These are phyloP conservation scores for Draba incana DNA, from an alignment of 345 rosid species.

Conservation along the genomic window DNA sequence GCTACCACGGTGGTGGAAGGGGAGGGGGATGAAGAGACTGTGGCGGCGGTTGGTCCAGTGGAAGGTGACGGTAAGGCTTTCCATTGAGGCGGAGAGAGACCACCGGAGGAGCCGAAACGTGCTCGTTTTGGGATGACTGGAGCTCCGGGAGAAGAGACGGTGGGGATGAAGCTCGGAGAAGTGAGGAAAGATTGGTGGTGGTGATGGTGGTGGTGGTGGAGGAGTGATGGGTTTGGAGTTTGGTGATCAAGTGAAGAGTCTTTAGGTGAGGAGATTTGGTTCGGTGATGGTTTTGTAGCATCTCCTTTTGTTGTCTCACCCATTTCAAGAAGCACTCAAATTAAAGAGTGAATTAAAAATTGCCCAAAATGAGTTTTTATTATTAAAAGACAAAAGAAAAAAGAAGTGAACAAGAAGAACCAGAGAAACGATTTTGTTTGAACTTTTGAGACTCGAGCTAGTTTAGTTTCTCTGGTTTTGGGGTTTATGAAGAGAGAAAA, in stretches of 20 bases:
- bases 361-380: conserved; percentile 33
- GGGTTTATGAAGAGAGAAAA: conserved; percentile 44
- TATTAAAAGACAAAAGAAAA: conserved; percentile 4
- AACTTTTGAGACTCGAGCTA: conserved; percentile 27
- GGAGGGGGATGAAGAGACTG: conserved; percentile 49
- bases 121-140: conserved; percentile 74
- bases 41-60: conserved; percentile 44
- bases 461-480: conserved; percentile 35
- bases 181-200: conserved; percentile 60
- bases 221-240: conserved; percentile 46
- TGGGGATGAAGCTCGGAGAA: conserved; percentile 59
- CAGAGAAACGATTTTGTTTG: conserved; percentile 21
- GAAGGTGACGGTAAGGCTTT: conserved; percentile 72
- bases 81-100: conserved; percentile 63
- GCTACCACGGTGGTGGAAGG: conserved; percentile 46
- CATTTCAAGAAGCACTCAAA: conserved; percentile 49
- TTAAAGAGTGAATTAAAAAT: conserved; percentile 32
- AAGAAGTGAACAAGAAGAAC: conserved; percentile 33
- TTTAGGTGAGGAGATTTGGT: conserved; percentile 56
- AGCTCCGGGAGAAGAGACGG: conserved; percentile 48
- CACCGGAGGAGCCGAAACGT: conserved; percentile 51
- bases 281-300: conserved; percentile 43
- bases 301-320: conserved; percentile 56
- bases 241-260: conserved; percentile 48
- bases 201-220: conserved; percentile 46